A percentile compares a stretch with the other conserved stretches of the same genome.
Evolutionary conservation across 306 rosid genomes (phyloP).

Genomic region (Fragaria vesca): DNA sequence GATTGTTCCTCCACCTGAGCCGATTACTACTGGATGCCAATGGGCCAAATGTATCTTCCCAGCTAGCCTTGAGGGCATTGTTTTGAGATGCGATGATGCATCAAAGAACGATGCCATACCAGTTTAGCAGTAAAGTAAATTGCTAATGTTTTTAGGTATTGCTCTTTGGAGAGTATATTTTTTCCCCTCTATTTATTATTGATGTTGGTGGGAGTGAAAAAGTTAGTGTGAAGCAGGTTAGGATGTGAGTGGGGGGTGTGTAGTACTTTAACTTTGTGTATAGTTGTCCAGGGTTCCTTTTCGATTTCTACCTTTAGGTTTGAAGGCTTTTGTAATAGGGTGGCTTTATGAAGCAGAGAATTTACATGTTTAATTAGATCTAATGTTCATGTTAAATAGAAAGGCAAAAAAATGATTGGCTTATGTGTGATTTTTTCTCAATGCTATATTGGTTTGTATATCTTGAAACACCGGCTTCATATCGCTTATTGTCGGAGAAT

Average conservation of each 20-base stretch:
- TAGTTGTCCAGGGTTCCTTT: constrained; percentile 21
- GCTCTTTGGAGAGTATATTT: constrained; percentile 34
- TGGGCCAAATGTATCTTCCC: constrained; percentile 91
- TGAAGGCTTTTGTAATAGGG: constrained; percentile 18
- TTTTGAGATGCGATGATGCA: constrained; percentile 90
- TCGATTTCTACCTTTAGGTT: not conserved
- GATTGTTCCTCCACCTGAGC: constrained; percentile 95
- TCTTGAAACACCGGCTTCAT: not conserved
- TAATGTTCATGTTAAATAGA: constrained; percentile 16
- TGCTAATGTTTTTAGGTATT: constrained; percentile 32
- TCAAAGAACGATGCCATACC: constrained; percentile 89
- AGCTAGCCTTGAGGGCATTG: constrained; percentile 88
- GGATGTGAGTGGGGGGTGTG: constrained; percentile 27
- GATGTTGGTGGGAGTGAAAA: constrained; percentile 20
- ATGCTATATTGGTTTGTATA: not conserved
- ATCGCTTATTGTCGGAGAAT: not conserved
- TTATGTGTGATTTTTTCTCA: not conserved
- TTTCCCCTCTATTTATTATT: constrained; percentile 23
- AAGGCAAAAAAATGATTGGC: not conserved
- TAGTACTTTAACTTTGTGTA: constrained; percentile 20
- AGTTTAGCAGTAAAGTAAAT: constrained; percentile 49
- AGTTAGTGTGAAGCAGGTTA: constrained; percentile 9
- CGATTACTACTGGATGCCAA: constrained; percentile 84
- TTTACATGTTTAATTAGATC: constrained; percentile 16
- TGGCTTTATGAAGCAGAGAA: constrained; percentile 12